Evolutionary conservation across 2,329 filamentous ascomycete species (phyloP), one percentile per base, ranked within the genome.

Genomic region (Colletotrichum endophyticum): DNA sequence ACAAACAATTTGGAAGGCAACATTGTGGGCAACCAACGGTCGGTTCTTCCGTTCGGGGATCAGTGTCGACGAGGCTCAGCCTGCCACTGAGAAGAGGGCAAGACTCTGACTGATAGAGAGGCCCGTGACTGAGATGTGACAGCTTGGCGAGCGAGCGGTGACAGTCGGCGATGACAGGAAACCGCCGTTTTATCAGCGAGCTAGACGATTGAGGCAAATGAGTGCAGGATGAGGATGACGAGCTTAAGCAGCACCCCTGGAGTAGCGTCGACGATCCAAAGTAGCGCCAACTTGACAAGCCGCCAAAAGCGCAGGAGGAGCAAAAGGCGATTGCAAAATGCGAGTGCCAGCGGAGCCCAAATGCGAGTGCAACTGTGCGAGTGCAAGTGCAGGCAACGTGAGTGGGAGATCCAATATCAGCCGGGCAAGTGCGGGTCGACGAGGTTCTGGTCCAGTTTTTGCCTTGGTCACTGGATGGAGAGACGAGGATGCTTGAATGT

Each of bases 221-320:
- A 61, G 32, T 8, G 49, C 28, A n/a, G 36, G 11, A 28, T 22
- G 39, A 53, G 53, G 34, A 56, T 69, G 72, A 67, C 68, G 62
- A 72, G 72, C 72, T 74, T 56, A 9, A 74, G 59, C 34, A 32
- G 27, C 16, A 27, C 44, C 72, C 72, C 59, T 66, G 68, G 34
- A 66, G 67, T 75, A 66, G 72, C 68, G 72, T 36, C 22, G 68
- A 72, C 61, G 72, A 72, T 66, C 61, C n/a, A 34, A 19, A 66
- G 62, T 71, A 72, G 73, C 62, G 69, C 36, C 25, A 69, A 30
- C 34, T 8, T 73, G 73, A 56, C 61, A 49, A 75, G 67, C 72
- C 68, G 68, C 68, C 61, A 72, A 66, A 75, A 66, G 72, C 67
- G 68, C 67, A 36, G 27, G 25, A 30, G 39, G 19, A 15, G 53